Percentiles rank a stretch among this genome's conserved stretches.
Conservation (phyloP, 768 basidiomycete species). For the Nidula microcarpa region DNA sequence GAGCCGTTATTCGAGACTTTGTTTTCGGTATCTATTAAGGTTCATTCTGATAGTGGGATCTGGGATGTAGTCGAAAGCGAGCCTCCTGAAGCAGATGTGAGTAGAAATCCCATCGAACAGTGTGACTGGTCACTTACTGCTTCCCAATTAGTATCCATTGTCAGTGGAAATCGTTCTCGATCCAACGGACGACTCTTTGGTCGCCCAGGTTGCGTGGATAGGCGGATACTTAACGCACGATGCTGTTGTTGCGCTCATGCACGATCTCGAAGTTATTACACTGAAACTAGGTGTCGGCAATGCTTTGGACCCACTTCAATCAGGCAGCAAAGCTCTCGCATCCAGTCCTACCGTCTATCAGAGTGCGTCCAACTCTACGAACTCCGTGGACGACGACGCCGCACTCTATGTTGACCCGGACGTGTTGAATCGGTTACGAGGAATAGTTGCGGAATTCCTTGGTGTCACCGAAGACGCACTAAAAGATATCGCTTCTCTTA, state of each 20-base stretch:
- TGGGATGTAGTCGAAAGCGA: constrained; percentile 24
- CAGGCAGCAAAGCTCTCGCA: background rate
- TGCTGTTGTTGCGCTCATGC: constrained; percentile 3
- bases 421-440: constrained; percentile 9
- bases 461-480: constrained; percentile 15
- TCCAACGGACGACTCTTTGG: constrained; percentile 13
- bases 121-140: no score
- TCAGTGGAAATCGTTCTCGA: constrained; percentile 26
- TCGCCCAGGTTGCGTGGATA: constrained; percentile 21
- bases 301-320: no score
- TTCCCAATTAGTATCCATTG: constrained; percentile 19
- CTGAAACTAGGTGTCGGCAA: constrained; percentile 5
- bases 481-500: constrained; percentile 26
- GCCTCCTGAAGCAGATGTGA: constrained; percentile 27
- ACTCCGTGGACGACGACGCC: background rate
- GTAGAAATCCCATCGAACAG: constrained; percentile 2
- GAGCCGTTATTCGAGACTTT: constrained; percentile 23
- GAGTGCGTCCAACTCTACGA: background rate
- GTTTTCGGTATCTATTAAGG: constrained; percentile 26
- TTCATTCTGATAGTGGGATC: constrained; percentile 8
- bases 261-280: constrained; percentile 17
- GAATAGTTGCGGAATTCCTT: constrained; percentile 21
- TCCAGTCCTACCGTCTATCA: background rate
- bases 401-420: constrained; percentile 6
- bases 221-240: constrained; percentile 2